Evolutionary conservation across 768 basidiomycete species (phyloP).

Genomic region (Termitomyces sp.): DNA sequence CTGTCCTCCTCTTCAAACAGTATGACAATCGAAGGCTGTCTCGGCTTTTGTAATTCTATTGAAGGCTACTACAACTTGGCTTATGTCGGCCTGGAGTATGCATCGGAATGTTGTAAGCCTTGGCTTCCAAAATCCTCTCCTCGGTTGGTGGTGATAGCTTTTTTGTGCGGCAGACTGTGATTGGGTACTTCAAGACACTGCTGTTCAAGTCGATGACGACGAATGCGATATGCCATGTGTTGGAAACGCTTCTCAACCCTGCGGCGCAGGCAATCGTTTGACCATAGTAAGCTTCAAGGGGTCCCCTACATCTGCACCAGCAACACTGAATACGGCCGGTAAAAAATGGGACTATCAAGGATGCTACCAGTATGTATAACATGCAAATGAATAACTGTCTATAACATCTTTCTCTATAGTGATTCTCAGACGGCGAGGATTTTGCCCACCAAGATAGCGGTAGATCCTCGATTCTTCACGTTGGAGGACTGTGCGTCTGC

Average conservation of each 20-base stretch:
- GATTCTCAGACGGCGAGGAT: constrained; percentile 5
- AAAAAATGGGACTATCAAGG: constrained; percentile 10
- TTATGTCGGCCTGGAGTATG: constrained; percentile 8
- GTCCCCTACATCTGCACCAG: constrained; percentile 8
- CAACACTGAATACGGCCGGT: neutral
- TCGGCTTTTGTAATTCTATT: constrained; percentile 3
- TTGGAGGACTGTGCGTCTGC: constrained; percentile 7
- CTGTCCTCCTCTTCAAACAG: neutral
- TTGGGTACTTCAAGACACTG: constrained; percentile 11
- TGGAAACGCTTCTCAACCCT: constrained; percentile 10
- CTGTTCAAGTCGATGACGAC: constrained; percentile 9
- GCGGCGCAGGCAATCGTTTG: constrained; percentile 6
- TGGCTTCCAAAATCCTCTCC: neutral
- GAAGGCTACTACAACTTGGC: constrained; percentile 10
- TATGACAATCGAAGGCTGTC: constrained; percentile 9
- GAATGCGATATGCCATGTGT: constrained; percentile 10
- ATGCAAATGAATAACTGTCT: neutral
- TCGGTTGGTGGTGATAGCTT: no score
- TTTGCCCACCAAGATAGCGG: neutral
- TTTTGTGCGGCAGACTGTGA: constrained; percentile 2
- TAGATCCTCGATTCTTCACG: constrained; percentile 4
- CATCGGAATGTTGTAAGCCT: constrained; percentile 6
- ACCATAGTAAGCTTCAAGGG: constrained; percentile 1
- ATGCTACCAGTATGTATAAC: constrained; percentile 6
- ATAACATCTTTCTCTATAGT: neutral